A percentile compares a stretch with the other conserved stretches of the same genome.
phyloP scores from a whole-genome alignment of 768 basidiomycete species.

The Pleurotus eryngii region DNA sequence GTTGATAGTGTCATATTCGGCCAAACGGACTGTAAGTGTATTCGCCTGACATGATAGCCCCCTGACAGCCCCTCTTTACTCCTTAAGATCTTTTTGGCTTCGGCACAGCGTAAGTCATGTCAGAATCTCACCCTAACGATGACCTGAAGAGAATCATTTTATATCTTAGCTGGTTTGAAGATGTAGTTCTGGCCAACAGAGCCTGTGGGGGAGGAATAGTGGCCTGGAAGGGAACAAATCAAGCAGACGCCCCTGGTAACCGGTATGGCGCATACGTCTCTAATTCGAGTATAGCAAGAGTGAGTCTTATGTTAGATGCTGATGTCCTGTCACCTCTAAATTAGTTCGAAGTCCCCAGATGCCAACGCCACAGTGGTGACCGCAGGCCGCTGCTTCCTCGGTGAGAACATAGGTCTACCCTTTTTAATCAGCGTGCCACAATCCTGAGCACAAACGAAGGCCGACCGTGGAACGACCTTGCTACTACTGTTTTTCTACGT shows the following conservation, averaged over 20 bases:
- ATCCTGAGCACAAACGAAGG: constrained; percentile 18
- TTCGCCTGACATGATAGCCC: not conserved
- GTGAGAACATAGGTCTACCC: constrained; percentile 18
- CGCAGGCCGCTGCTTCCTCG: constrained; percentile 46
- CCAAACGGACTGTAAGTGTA: constrained; percentile 54
- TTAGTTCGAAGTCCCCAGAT: constrained; percentile 47
- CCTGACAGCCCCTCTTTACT: not conserved
- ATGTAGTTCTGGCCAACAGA: constrained; percentile 54
- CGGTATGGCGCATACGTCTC: constrained; percentile 56
- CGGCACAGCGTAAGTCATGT: constrained; percentile 47
- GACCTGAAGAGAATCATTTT: not conserved
- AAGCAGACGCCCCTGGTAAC: constrained; percentile 46
- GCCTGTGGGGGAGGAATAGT: constrained; percentile 64
- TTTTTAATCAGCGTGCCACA: not conserved
- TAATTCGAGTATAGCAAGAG: constrained; percentile 53
- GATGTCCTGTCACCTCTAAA: not conserved
- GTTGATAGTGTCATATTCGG: constrained; percentile 63
- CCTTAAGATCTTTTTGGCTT: constrained; percentile 53
- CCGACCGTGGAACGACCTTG: constrained; percentile 63
- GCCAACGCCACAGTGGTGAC: constrained; percentile 48
- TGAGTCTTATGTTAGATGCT: constrained; percentile 21
- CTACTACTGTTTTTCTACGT: constrained; percentile 48
- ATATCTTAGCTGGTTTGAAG: constrained; percentile 53
- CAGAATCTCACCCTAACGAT: not conserved
- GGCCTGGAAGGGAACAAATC: constrained; percentile 62